Evolutionary conservation across 257 asterid species (phyloP).

Genomic region (Plectranthus barbatus): DNA sequence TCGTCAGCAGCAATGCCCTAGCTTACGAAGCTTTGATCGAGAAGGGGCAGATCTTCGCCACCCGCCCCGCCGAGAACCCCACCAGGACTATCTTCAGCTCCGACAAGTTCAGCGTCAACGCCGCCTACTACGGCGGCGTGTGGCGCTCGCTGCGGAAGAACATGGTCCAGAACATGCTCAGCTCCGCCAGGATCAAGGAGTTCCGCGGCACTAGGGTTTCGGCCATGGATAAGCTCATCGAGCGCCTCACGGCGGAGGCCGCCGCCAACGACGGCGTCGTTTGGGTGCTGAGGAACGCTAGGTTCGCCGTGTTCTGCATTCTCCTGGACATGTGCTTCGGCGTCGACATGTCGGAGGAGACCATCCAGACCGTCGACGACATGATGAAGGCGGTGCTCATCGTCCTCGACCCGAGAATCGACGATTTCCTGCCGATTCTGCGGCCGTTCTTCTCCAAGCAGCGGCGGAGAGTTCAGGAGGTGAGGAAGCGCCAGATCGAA

Average conservation of each 20-base stretch:
- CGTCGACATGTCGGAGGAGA: slow-evolving; percentile 54
- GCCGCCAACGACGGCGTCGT: slow-evolving; percentile 50
- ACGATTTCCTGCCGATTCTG: slow-evolving; percentile 66
- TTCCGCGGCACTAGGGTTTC: slow-evolving; percentile 43
- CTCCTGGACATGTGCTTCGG: slow-evolving; percentile 76
- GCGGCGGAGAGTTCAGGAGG: slow-evolving; percentile 43
- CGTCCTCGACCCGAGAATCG: slow-evolving; percentile 68
- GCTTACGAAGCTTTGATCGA: slow-evolving; percentile 67
- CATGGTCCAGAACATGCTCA: slow-evolving; percentile 87
- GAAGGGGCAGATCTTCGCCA: slow-evolving; percentile 68
- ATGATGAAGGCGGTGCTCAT: slow-evolving; percentile 60
- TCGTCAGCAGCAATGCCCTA: slow-evolving; percentile 45
- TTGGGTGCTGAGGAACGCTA: slow-evolving; percentile 67
- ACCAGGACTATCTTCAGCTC: slow-evolving; percentile 76
- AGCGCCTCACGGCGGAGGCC: slow-evolving; percentile 46
- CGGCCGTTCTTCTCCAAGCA: slow-evolving; percentile 65
- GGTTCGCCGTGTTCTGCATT: slow-evolving; percentile 67
- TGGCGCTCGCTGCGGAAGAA: slow-evolving; percentile 84
- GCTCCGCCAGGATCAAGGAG: slow-evolving; percentile 40
- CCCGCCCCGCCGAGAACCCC: slow-evolving; percentile 71
- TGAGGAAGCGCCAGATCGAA: slow-evolving; percentile 53
- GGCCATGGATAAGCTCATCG: slow-evolving; percentile 66
- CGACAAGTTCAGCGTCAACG: slow-evolving; percentile 80
- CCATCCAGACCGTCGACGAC: slow-evolving; percentile 53
- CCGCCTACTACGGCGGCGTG: slow-evolving; percentile 67